Percentiles rank a stretch among this genome's conserved stretches.
These are phyloP conservation scores for Citrullus colocynthis DNA, from an alignment of 306 rosid species.

Conservation along the genomic window DNA sequence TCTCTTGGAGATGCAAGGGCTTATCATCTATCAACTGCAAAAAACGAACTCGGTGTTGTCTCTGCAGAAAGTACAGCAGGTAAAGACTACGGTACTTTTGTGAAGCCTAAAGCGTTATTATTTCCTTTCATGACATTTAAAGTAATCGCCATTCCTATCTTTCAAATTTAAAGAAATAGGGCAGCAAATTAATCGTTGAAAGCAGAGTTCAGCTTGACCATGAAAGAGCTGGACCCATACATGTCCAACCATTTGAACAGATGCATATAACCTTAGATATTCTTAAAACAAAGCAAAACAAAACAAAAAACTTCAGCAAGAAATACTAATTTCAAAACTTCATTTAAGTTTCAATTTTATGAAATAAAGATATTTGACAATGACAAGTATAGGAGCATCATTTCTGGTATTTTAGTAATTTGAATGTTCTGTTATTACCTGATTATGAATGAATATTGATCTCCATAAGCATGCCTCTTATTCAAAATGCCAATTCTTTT, in stretches of 20 bases:
- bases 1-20: constrained; percentile 95
- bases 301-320: background rate
- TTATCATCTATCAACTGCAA: constrained; percentile 74
- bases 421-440: background rate
- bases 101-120: background rate
- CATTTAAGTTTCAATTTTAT: background rate
- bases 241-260: background rate
- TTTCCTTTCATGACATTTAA: background rate
- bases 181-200: background rate
- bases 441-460: background rate
- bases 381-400: background rate
- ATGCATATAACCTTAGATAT: background rate
- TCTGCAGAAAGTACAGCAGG: constrained; percentile 86
- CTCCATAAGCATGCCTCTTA: background rate
- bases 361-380: background rate
- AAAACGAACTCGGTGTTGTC: constrained; percentile 84
- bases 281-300: background rate
- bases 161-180: background rate
- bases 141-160: background rate
- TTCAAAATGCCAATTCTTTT: background rate
- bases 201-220: background rate
- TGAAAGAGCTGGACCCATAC: background rate
- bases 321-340: background rate
- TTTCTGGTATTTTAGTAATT: background rate
- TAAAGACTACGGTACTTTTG: constrained; percentile 13